These are phyloP conservation scores for Penicillium paxilli DNA, from an alignment of 495 filamentous ascomycete species.

Conservation along the genomic window DNA sequence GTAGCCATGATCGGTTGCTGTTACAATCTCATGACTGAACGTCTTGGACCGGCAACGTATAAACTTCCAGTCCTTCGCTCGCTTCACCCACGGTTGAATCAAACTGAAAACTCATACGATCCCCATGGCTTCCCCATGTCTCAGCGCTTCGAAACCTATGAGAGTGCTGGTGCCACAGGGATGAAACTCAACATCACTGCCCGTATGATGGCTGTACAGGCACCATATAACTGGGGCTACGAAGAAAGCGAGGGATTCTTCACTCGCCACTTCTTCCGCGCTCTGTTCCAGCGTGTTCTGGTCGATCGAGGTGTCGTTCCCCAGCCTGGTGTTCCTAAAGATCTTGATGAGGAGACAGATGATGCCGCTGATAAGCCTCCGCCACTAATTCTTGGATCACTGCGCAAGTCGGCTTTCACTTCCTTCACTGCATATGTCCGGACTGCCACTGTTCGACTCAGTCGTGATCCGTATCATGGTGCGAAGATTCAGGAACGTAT, in stretches of 20 bases:
- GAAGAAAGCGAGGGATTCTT: constrained; percentile 85
- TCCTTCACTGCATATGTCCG: constrained; percentile 76
- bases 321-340: constrained; percentile 39
- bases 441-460: constrained; percentile 74
- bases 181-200: constrained; percentile 92
- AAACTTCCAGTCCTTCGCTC: constrained; percentile 71
- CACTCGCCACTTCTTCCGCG: constrained; percentile 90
- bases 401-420: constrained; percentile 76
- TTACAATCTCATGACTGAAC: constrained; percentile 93
- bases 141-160: constrained; percentile 59
- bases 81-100: constrained; percentile 54
- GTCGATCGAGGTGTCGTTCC: constrained; percentile 75
- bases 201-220: constrained; percentile 95
- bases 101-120: constrained; percentile 66
- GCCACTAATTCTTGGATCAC: constrained; percentile 76
- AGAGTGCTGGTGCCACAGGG: constrained; percentile 53
- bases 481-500: constrained; percentile 60
- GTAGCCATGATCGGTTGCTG: constrained; percentile 97
- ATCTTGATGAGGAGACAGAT: background rate
- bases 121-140: constrained; percentile 94
- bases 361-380: constrained; percentile 15
- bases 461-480: constrained; percentile 55
- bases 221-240: constrained; percentile 85
- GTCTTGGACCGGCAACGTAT: constrained; percentile 80
- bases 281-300: constrained; percentile 88